phyloP scores from a whole-genome alignment of 495 filamentous ascomycete species.

The Podospora australis region DNA sequence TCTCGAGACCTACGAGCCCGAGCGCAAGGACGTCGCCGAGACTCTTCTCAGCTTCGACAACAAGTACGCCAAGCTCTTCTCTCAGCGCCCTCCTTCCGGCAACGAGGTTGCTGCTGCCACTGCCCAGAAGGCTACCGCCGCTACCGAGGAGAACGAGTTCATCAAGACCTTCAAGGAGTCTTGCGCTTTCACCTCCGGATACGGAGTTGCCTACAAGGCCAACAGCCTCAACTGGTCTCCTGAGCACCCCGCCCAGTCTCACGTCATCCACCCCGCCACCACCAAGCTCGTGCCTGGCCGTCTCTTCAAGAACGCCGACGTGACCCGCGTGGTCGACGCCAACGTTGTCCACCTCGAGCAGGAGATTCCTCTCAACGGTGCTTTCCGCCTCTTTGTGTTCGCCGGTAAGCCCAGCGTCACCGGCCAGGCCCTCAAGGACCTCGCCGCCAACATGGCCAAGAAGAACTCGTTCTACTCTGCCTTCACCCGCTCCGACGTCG shows the following conservation, averaged over 20 bases:
- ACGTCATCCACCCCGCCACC: slow-evolving; percentile 56
- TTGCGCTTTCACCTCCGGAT: slow-evolving; percentile 64
- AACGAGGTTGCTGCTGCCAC: slow-evolving; percentile 35
- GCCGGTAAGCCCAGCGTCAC: slow-evolving; percentile 59
- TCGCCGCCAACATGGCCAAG: slow-evolving; percentile 57
- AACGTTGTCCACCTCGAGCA: slow-evolving; percentile 85
- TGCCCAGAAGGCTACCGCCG: slow-evolving; percentile 13
- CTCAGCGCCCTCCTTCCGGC: slow-evolving; percentile 49
- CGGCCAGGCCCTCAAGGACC: slow-evolving; percentile 56
- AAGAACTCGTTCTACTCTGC: slow-evolving; percentile 62
- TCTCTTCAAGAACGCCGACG: slow-evolving; percentile 65
- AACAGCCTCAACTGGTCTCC: slow-evolving; percentile 59
- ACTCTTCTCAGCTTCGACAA: slow-evolving; percentile 68
- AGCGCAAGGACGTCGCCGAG: slow-evolving; percentile 64
- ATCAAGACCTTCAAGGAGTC: slow-evolving; percentile 63
- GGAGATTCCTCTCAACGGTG: slow-evolving; percentile 78
- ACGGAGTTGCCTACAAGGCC: slow-evolving; percentile 60
- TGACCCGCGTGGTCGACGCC: slow-evolving; percentile 76
- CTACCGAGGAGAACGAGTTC: slow-evolving; percentile 58
- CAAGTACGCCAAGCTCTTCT: slow-evolving; percentile 63
- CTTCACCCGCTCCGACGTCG: slow-evolving; percentile 56
- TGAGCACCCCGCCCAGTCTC: slow-evolving; percentile 63
- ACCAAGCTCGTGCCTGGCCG: slow-evolving; percentile 61
- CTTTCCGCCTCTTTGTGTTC: slow-evolving; percentile 81
- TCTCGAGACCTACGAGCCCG: slow-evolving; percentile 64